phyloP scores from a whole-genome alignment of 257 asterid species.

The Nicotiana tabacum region DNA sequence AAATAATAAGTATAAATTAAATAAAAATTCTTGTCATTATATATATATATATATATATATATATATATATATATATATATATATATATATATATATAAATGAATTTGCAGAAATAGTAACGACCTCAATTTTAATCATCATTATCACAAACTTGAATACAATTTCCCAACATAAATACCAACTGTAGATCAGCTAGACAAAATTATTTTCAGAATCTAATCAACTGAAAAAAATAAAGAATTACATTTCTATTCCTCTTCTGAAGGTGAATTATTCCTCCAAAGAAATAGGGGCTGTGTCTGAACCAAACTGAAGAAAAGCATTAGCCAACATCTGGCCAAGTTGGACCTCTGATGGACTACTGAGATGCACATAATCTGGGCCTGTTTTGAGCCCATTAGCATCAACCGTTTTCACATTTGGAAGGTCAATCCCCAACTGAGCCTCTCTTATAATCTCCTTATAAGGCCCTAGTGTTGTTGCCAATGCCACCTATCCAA shows the following conservation, averaged over 20 bases:
- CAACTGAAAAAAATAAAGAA: too few species aligned
- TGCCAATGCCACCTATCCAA: constrained; percentile 31
- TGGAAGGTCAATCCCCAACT: constrained; percentile 12
- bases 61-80: too few species aligned
- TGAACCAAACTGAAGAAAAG: constrained; percentile 17
- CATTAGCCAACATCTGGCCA: constrained; percentile 31
- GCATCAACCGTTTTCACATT: constrained; percentile 30
- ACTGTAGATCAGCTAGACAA: neutral
- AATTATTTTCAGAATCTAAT: too few species aligned
- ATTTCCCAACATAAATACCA: neutral
- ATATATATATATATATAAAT: too few species aligned
- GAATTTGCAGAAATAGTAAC: neutral
- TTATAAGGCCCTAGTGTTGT: constrained; percentile 25
- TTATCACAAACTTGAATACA: neutral
- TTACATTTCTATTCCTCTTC: too few species aligned
- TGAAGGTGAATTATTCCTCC: neutral
- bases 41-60: too few species aligned
- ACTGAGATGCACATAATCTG: constrained; percentile 32
- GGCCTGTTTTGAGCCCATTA: constrained; percentile 21
- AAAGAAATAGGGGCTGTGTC: too few species aligned
- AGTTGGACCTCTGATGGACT: constrained; percentile 27
- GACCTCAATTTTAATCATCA: too few species aligned
- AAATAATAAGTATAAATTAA: too few species aligned
- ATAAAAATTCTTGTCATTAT: too few species aligned
- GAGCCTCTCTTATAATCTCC: constrained; percentile 23